Evolutionary conservation across 2,329 filamentous ascomycete species (phyloP).

Genomic region (Trichoderma brevicompactum): DNA sequence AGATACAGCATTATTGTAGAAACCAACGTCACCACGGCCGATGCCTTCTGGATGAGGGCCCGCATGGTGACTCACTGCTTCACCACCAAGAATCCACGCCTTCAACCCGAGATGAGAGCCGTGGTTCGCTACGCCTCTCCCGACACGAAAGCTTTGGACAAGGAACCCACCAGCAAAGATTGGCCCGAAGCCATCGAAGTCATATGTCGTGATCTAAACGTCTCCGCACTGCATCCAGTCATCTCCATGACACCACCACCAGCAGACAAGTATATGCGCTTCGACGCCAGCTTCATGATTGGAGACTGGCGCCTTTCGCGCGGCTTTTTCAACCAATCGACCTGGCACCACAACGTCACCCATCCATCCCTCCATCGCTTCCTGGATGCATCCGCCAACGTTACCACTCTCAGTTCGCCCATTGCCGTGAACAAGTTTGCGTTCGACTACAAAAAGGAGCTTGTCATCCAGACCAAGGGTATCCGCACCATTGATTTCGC

Average conservation of each 20-base stretch:
- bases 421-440: conserved; percentile 40
- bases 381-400: conserved; percentile 35
- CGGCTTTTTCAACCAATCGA: conserved; percentile 59
- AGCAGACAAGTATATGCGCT: conserved; percentile 47
- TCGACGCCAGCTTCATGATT: conserved; percentile 61
- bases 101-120: conserved; percentile 40
- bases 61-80: conserved; percentile 50
- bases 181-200: conserved; percentile 55
- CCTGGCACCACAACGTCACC: conserved; percentile 49
- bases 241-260: conserved; percentile 43
- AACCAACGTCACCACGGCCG: conserved; percentile 57
- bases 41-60: conserved; percentile 68
- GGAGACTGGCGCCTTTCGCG: conserved; percentile 57
- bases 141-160: accelerated
- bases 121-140: conserved; percentile 40
- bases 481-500: conserved; percentile 60
- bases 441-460: conserved; percentile 41
- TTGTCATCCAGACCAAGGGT: conserved; percentile 55
- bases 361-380: conserved; percentile 45
- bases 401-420: conserved; percentile 25
- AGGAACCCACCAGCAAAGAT: conserved; percentile 48
- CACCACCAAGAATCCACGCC: conserved; percentile 38
- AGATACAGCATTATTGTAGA: conserved; percentile 70
- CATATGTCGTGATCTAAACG: conserved; percentile 59
- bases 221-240: conserved; percentile 49